Percentiles rank a stretch among this genome's conserved stretches.
phyloP scores from a whole-genome alignment of 495 filamentous ascomycete genomes.

The Chaetomium fimeti region DNA sequence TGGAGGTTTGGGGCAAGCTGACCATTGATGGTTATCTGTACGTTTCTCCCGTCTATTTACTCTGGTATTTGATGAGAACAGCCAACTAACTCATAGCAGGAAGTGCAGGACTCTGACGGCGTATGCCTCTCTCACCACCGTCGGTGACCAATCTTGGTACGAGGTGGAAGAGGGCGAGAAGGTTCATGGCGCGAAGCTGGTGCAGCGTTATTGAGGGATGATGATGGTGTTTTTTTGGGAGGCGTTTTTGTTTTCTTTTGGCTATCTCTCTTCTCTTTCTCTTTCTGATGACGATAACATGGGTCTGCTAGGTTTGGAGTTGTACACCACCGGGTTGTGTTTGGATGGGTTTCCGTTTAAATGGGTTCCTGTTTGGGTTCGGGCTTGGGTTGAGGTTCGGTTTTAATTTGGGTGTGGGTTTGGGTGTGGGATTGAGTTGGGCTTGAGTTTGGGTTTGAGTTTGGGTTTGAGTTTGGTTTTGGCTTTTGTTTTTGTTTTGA shows the following conservation, averaged over 20 bases:
- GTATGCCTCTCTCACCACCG: constrained; percentile 42
- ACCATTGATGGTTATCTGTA: constrained; percentile 43
- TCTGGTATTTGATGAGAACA: not conserved
- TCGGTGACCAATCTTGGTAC: constrained; percentile 42
- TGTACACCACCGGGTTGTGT: not conserved
- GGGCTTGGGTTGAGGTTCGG: not conserved
- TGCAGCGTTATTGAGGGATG: constrained; percentile 34
- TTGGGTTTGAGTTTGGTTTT: not conserved
- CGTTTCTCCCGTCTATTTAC: constrained; percentile 20
- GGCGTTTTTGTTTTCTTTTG: constrained; percentile 14
- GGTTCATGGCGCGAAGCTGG: constrained; percentile 40
- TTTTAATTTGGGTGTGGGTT: not conserved
- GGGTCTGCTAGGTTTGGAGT: not conserved
- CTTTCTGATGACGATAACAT: not conserved
- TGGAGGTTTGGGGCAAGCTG: constrained; percentile 42
- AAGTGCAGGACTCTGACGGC: constrained; percentile 40
- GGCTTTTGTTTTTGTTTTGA: not conserved
- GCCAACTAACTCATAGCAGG: constrained; percentile 18
- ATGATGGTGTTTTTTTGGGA: constrained; percentile 15
- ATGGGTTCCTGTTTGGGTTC: not conserved
- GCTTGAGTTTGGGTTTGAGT: not conserved
- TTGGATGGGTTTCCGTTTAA: not conserved
- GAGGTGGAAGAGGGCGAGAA: constrained; percentile 36
- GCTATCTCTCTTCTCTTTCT: not conserved
- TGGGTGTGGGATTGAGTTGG: not conserved